Percentiles rank a stretch among this genome's conserved stretches.
phyloP scores from a whole-genome alignment of 2,329 filamentous ascomycete genomes.

The Fusarium sp. region DNA sequence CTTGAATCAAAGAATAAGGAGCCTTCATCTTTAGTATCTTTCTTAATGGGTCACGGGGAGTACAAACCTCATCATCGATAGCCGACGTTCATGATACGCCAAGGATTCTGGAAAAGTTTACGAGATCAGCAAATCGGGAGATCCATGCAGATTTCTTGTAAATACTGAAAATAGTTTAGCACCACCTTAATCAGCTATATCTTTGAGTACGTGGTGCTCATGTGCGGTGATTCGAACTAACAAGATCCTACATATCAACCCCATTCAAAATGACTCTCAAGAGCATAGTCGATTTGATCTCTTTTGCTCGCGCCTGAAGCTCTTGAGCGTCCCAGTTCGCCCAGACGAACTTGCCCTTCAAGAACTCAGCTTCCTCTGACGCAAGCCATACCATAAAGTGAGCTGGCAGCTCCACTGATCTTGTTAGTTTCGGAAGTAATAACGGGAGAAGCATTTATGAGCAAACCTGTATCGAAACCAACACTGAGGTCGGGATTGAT shows the following conservation, averaged over 20 bases:
- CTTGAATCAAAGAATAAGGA: not conserved
- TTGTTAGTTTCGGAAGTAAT: not conserved
- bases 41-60: too few relatives aligned
- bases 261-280: not conserved
- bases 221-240: not conserved
- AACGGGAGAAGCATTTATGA: accelerated
- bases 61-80: not conserved
- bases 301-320: not conserved
- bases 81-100: not conserved
- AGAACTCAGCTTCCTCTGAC: not conserved
- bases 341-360: slow-evolving; percentile 8
- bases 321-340: slow-evolving; percentile 14
- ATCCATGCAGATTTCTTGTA: not conserved
- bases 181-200: not conserved
- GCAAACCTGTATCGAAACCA: not conserved
- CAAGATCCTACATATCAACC: not conserved
- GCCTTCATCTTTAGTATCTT: too few relatives aligned
- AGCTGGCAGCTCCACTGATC: slow-evolving; percentile 5
- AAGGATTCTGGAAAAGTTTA: too few relatives aligned
- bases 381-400: slow-evolving; percentile 22
- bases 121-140: not conserved
- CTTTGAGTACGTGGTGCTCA: accelerated
- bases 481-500: slow-evolving; percentile 31
- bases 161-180: not conserved
- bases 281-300: not conserved